Percentiles rank a stretch among this genome's conserved stretches.
These are phyloP conservation scores for Prunus kanzakura DNA, from an alignment of 306 rosid species.

Conservation along the genomic window DNA sequence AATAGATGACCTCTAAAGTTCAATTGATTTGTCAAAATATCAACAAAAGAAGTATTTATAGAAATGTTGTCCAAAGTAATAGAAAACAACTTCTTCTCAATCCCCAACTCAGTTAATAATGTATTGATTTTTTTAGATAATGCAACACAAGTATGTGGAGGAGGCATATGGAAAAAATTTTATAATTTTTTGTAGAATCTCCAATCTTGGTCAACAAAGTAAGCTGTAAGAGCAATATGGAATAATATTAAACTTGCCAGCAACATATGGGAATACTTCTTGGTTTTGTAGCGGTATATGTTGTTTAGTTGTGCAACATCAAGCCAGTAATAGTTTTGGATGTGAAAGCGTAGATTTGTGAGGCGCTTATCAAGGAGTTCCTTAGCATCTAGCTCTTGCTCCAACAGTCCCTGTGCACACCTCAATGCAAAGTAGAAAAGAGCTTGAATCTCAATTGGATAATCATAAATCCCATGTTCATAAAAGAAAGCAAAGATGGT, in stretches of 20 bases:
- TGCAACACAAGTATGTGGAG: background rate
- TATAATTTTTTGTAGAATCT: background rate
- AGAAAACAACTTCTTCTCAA: background rate
- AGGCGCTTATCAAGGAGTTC: too few species aligned
- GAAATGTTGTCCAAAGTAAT: conserved; percentile 1
- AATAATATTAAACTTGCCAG: conserved; percentile 77
- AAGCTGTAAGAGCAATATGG: conserved; percentile 38
- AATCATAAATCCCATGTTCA: too few species aligned
- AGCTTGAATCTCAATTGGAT: too few species aligned
- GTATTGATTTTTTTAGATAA: background rate
- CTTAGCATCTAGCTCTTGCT: too few species aligned
- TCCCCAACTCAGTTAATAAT: background rate
- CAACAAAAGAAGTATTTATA: background rate
- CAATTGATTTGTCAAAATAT: background rate
- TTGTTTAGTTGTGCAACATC: conserved; percentile 64
- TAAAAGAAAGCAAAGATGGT: too few species aligned
- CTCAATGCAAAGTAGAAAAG: too few species aligned
- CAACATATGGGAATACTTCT: conserved; percentile 87
- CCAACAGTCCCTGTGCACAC: too few species aligned
- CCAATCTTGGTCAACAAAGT: too few species aligned
- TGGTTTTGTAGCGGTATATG: conserved; percentile 78
- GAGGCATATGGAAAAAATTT: background rate
- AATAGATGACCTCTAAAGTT: background rate
- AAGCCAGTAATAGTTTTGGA: conserved; percentile 32
- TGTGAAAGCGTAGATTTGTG: background rate